Conservation (phyloP, 805 yeast species). For the Lipomyces kockii region DNA sequence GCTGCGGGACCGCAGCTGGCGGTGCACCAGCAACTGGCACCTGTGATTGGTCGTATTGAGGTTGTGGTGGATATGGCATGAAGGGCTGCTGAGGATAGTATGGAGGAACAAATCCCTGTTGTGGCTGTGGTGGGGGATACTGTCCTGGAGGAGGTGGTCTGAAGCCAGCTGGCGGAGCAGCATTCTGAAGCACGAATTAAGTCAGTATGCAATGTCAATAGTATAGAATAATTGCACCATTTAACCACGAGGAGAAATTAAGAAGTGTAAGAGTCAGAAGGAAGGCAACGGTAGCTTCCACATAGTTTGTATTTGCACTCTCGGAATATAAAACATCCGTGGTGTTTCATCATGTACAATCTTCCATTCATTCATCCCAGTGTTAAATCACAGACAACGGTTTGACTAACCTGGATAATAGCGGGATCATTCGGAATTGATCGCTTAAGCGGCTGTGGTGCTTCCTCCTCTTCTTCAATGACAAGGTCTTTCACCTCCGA, state of each 20-base stretch:
- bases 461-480: conserved; percentile 69
- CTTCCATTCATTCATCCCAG: conserved; percentile 1
- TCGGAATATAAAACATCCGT: conserved; percentile 43
- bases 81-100: conserved; percentile 33
- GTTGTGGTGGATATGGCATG: conserved; percentile 37
- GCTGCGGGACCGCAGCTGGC: conserved; percentile 12
- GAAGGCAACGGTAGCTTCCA: conserved; percentile 53
- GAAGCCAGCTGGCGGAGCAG: conserved; percentile 33
- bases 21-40: conserved; percentile 24
- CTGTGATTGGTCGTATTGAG: conserved; percentile 33
- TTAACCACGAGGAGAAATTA: neutral
- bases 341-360: conserved; percentile 43
- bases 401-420: conserved; percentile 43
- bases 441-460: conserved; percentile 57
- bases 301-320: conserved; percentile 45
- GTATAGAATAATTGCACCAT: neutral
- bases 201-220: neutral
- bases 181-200: conserved; percentile 4
- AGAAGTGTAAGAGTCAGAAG: conserved; percentile 45
- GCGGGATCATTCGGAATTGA: conserved; percentile 43
- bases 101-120: conserved; percentile 25
- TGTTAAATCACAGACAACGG: neutral
- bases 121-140: conserved; percentile 23
- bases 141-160: conserved; percentile 18
- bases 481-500: conserved; percentile 88